Percentiles rank a stretch among this genome's conserved stretches.
phyloP scores from a whole-genome alignment of 2,329 filamentous ascomycete species.

The Trichoderma oligosporum region DNA sequence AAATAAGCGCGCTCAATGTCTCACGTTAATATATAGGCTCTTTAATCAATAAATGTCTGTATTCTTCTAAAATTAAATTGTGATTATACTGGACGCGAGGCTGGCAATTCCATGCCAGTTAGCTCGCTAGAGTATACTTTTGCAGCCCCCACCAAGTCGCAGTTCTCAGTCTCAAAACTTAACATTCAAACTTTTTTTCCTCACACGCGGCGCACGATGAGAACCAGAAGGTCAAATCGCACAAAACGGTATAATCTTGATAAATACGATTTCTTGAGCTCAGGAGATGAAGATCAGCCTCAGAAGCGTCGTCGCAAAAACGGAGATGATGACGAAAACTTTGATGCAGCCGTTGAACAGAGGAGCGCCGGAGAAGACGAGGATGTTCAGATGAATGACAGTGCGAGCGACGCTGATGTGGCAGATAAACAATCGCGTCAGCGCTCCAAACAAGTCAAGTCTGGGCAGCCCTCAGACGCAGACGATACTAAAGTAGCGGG shows the following conservation, averaged over 20 bases:
- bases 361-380: constrained; percentile 25
- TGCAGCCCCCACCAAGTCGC: constrained; percentile 1
- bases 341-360: constrained; percentile 28
- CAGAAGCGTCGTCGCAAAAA: constrained; percentile 25
- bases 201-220: constrained; percentile 28
- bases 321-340: constrained; percentile 32
- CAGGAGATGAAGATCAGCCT: constrained; percentile 29
- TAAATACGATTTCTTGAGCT: constrained; percentile 35
- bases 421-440: constrained; percentile 28
- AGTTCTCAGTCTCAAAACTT: constrained; percentile 12
- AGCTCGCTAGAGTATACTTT: not conserved
- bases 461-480: constrained; percentile 26
- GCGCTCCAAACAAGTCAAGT: constrained; percentile 26
- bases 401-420: constrained; percentile 30
- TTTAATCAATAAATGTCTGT: not conserved
- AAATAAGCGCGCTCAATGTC: not conserved
- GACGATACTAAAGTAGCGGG: constrained; percentile 21
- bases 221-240: constrained; percentile 38
- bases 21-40: not conserved
- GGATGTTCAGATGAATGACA: constrained; percentile 30
- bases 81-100: not conserved
- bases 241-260: constrained; percentile 34
- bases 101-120: not conserved
- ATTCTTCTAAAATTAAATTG: not conserved
- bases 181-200: not conserved